Evolutionary conservation across 768 basidiomycete genomes (phyloP), one percentile per base, ranked within the genome.

Genomic region (Boletus rufocinnamomeus): DNA sequence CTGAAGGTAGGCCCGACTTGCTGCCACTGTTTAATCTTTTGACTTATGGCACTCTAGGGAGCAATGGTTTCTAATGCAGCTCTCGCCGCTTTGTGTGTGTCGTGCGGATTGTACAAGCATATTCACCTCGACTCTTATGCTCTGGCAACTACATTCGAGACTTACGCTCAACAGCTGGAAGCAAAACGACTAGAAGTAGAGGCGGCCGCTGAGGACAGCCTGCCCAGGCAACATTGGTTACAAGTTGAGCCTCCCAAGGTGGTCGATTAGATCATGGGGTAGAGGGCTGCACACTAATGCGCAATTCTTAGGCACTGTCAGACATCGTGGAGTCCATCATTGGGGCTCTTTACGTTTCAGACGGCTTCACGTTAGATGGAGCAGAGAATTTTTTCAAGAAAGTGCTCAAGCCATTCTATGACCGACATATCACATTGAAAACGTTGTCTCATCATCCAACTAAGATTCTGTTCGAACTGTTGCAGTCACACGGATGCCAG

Each of bases 61-160:
- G 88, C 89, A 9, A 93, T 94, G 91, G 91, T 94, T 28, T 91
- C 89, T 5, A 93, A 93, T 70, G 81, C 84, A 32, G 79, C 87
- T 19, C 76, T 94, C 44, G 90, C 87, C 40, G 88, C 91, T 2
- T 71, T 93, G 57, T 91, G 88, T 63, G 84, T 93, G 19, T 80
- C 80, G 62, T 81, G 82, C 53, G 87, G 87, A 35, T 74, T 95
- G 54, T 76, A 90, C 57, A 73, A 84, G 44, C 75, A 87, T 70
- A 73, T 93, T 28, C 75, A 82, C 48, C 79, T 83, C 52, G 84
- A 84, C 53, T 85, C 86, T 5, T 74, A 79, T 43, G 74, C 79
- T 14, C 72, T 91, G 11, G 77, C 76, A 19, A 71, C 66, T 43
- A 74, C 75, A 47, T 85, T 93, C 50, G 72, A 77, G 17, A 69